Evolutionary conservation across 2,329 filamentous ascomycete species (phyloP), one percentile per base, ranked within the genome.

Genomic region (Pseudogymnoascus sp.): DNA sequence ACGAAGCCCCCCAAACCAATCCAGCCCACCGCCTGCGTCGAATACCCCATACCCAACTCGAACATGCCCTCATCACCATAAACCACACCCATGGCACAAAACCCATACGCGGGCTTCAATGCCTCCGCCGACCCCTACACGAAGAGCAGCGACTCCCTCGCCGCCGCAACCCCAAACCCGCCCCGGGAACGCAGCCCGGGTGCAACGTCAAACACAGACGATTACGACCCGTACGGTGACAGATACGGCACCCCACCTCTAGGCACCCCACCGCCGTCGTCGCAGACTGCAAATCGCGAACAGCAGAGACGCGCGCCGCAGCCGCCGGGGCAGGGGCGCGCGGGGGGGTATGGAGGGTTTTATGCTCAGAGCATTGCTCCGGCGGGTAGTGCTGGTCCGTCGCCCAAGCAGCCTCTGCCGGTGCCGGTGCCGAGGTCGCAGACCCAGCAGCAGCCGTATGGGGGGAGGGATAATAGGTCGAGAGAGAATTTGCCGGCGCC

Each of bases 141-240:
- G 10, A 68, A 68, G 63, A 66, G 67, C 16, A 68, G 71, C 62
- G 66, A 66, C 60, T 64, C 64, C 57, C 67, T 67, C 40, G 70
- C 69, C 62, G 67, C 67, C 62, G 67, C 67, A 16, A 59, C 67
- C 8, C 65, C 66, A 29, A 67, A 66, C 23, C 63, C 63, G 40
- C n/a, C 47, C 7, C 47, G 47, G 26, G 47, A 54, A 10, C 47
- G 47, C 7, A 54, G 47, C 47, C 47, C 47, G 47, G 47, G 47
- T 54, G 47, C 47, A 6, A 54, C 47, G 18, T 3, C 47, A 54
- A 69, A 68, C 29, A 61, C 60, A 42, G 71, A 70, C 36, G 71
- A 74, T 31, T 73, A 74, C 59, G 72, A 72, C 64, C 70, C 71
- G 31, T 73, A 71, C 65, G 67, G 67, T 31, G 68, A 72, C 62